Conservation (phyloP, 345 rosid genomes). For the Moringa oleifera region DNA sequence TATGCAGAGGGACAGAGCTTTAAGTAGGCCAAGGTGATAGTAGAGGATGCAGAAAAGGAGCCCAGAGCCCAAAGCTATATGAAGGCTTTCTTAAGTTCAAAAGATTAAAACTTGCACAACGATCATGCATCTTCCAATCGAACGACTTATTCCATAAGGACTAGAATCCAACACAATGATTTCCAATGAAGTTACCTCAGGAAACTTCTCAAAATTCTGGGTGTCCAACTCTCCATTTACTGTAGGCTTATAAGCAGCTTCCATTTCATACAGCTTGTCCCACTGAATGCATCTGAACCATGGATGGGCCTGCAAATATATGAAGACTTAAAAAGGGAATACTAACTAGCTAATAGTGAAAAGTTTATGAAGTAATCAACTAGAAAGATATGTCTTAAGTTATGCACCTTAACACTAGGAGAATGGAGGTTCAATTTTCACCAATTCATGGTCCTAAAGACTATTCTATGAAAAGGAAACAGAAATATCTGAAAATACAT, state of each 20-base stretch:
- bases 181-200: constrained; percentile 61
- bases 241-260: constrained; percentile 75
- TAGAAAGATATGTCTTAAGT: no score
- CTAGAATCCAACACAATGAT: not conserved
- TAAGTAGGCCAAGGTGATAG: not conserved
- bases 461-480: not conserved
- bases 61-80: not conserved
- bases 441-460: no score
- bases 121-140: not conserved
- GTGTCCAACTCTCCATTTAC: constrained; percentile 93
- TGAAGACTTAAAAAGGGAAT: constrained; percentile 14
- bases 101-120: not conserved
- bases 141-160: not conserved
- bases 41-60: not conserved
- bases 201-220: constrained; percentile 96
- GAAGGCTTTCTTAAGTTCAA: not conserved
- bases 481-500: constrained; percentile 7
- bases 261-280: constrained; percentile 85
- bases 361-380: not conserved
- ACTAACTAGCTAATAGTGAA: constrained; percentile 12
- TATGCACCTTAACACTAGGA: no score
- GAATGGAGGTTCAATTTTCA: no score
- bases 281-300: constrained; percentile 77
- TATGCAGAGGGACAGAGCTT: not conserved
- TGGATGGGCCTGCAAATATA: constrained; percentile 57